Evolutionary conservation across 345 rosid species (phyloP), one percentile per base, ranked within the genome.

Genomic region (Salix purpurea): DNA sequence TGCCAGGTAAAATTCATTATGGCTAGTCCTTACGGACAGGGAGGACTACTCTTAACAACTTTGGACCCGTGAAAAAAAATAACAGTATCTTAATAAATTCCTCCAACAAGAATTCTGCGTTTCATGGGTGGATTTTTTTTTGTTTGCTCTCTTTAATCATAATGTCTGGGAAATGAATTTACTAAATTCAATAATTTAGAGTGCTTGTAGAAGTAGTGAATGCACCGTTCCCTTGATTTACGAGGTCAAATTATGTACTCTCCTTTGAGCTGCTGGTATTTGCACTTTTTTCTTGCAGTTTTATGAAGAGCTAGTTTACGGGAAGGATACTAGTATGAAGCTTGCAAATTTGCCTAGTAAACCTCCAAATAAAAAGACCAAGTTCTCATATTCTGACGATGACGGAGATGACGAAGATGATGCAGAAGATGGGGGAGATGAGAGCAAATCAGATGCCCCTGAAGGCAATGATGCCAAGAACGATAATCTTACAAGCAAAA

Each of bases 321-420:
- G 91, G 73, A 85, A 84, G 75, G 87, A 65, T 79, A 23, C 87
- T 16, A 79, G 77, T 74, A 74, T 37, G 52, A 83, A 86, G 16
- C 65, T 78, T 76, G 71, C 82, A 32, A 89, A 85, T 81, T 62
- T 80, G 69, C 78, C 86, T 8, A 64, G 71, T 72, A 88, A 90
- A 77, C 95, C 96, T 48, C 60, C 74, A 15, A 92, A 90, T 87
- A 94, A 92, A 82, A 94, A 94, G 83, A 93, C 90, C 69, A 91
- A 87, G 48, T 96, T 92, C 81, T 81, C 90, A 6, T 92, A 86
- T 77, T 84, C 86, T 54, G 87, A 83, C 12, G 94, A 91, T 14
- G 92, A 92, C 0, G 90, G 83, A n/a, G 85, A 83, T 19, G 76
- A 66, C 14, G 83, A 76, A 34, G 87, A 58, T 3, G 77, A 79